Base-by-base conservation (phyloP, 2,329 filamentous ascomycete genomes). In the Aspergillus sp. region DNA sequence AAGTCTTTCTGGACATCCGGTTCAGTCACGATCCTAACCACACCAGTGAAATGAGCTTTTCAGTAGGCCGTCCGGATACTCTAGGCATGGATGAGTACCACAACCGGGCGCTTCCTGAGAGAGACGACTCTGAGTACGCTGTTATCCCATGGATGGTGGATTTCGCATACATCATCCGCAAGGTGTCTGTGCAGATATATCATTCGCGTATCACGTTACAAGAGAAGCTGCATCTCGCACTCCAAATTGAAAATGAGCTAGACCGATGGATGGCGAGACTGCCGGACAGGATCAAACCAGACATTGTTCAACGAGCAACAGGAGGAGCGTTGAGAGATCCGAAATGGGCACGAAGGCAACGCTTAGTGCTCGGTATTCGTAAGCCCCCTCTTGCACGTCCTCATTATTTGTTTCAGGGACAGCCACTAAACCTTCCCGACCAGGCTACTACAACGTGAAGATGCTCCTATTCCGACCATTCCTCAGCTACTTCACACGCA, bases 1-100 rank as follows among this genome's bases (percentile, higher is more conserved):
- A 70, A 63, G 71, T 52, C 17, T 21, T 9, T 13, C 6, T 21
- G 30, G 7, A 23, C 19, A 12, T 12, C 13, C 13, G 21, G 7
- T 7, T 8, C 25, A 3, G 30, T 41, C 23, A 19, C 21, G 13
- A 32, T 30, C 15, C 58, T 59, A 57, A 59, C 39, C 13, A 15
- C 2, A 21, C 4, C 30, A 80, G 78, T 59, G 79, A 82, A 69
- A 76, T 82, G 70, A 80, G 79, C 43, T 82, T 82, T 60, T 77
- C 80, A 1, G 75, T 82, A 57, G 81, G 81, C 1, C 72, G 81
- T 23, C 81, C 81, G 0, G 80, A 82, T 57, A 81, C 80, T 2
- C 72, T 82, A 2, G 81, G 81, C 21, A 75, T 80, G 59, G 80
- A 82, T 32, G 70, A 80, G 57, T 82, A 81, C 57, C 81, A 83